A percentile compares a stretch with the other conserved stretches of the same genome.
Evolutionary conservation across 2,329 filamentous ascomycete species (phyloP).

Genomic region (Diaporthe sp.): DNA sequence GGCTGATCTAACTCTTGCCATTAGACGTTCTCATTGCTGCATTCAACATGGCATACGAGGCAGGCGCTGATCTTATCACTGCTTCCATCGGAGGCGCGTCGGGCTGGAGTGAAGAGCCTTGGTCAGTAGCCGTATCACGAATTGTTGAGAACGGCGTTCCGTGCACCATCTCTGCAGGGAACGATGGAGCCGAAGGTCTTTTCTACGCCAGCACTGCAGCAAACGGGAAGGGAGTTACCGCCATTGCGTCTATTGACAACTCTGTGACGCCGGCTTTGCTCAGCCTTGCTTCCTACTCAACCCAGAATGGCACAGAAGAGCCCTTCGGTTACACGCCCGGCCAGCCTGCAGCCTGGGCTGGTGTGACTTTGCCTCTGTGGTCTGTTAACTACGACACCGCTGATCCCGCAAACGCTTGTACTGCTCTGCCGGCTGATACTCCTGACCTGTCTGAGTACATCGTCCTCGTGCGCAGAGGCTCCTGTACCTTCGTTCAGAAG

Average conservation of each 20-base stretch:
- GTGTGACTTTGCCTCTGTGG: constrained; percentile 61
- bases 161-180: constrained; percentile 64
- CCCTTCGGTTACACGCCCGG: constrained; percentile 57
- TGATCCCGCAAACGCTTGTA: constrained; percentile 61
- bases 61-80: constrained; percentile 67
- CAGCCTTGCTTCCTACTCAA: constrained; percentile 52
- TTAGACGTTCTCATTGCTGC: constrained; percentile 65
- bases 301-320: constrained; percentile 45
- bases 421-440: constrained; percentile 60
- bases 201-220: constrained; percentile 62
- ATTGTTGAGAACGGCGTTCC: constrained; percentile 65
- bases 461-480: constrained; percentile 69
- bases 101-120: constrained; percentile 64
- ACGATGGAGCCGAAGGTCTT: constrained; percentile 56
- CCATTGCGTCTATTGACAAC: constrained; percentile 64
- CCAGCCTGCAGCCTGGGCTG: constrained; percentile 53
- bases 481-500: constrained; percentile 66
- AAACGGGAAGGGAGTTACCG: constrained; percentile 57
- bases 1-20: neutral
- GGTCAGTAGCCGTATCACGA: constrained; percentile 59
- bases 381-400: constrained; percentile 60
- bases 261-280: constrained; percentile 53
- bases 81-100: constrained; percentile 62
- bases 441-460: constrained; percentile 68
- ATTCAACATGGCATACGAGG: constrained; percentile 69